Percentiles rank a stretch among this genome's conserved stretches.
Conservation (phyloP, 2,329 filamentous ascomycete species). For the Rhynchosporium graminicola region DNA sequence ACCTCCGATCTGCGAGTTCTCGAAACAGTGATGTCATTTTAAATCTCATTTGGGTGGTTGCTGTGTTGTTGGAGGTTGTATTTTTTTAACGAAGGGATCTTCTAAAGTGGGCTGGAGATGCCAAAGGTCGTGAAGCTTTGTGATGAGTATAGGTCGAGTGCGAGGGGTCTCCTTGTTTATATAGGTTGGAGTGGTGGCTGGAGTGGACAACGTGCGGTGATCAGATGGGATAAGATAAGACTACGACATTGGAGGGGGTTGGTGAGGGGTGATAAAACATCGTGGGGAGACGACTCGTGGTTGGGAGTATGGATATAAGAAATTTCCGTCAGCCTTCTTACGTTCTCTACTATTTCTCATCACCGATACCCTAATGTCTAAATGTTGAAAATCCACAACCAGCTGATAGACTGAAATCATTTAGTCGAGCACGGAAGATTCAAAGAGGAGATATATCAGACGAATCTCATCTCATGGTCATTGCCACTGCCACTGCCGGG, state of each 20-base stretch:
- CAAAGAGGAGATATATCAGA: not conserved
- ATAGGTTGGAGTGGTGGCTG: not conserved
- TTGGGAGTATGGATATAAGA: not conserved
- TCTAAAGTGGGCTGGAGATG: not conserved
- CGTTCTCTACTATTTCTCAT: not conserved
- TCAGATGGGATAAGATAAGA: not conserved
- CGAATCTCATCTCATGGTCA: no score
- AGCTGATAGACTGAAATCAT: not conserved
- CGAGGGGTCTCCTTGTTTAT: slow-evolving; percentile 7
- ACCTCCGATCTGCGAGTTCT: not conserved
- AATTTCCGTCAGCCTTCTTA: not conserved
- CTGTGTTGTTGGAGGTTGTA: not conserved
- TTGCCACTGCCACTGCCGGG: no score
- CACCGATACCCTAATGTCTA: not conserved
- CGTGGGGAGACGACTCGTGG: not conserved
- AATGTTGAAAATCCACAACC: no score
- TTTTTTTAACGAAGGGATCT: not conserved
- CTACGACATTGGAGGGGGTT: slow-evolving; percentile 3
- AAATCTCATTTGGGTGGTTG: not conserved
- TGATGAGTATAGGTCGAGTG: not conserved
- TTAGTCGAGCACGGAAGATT: not conserved
- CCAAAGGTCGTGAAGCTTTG: not conserved
- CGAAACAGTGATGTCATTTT: slow-evolving; percentile 10
- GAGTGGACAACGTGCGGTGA: not conserved
- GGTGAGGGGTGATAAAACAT: not conserved